Evolutionary conservation across 768 basidiomycete species (phyloP), one percentile per base, ranked within the genome.

Genomic region (Panaeolus papilionaceus): DNA sequence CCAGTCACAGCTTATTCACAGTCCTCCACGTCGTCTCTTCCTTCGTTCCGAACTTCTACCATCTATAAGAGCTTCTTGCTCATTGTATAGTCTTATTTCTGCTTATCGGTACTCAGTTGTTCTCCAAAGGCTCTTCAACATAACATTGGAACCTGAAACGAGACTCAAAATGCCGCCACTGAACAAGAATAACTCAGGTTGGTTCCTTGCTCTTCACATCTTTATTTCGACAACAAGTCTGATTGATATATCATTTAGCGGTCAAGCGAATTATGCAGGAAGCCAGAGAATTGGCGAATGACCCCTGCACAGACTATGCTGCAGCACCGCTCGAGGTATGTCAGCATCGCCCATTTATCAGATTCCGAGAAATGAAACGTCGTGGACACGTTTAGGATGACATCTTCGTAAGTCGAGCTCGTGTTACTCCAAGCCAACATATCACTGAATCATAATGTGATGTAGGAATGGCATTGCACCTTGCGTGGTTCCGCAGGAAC

Each of bases 221-320:
- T 64, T 26, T 42, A 37, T 28, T 26, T 12, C 26, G 33, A 42
- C 51, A 28, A 64, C 63, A 20, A 65, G 33, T 38, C 16, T 9
- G 10, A 42, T 47, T 39, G 62, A 62, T 69, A 38, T 18, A 44
- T 47, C 58, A n/a, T 58, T 12, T 62, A 93, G 96, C 95, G 65
- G 94, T 98, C 64, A 98, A 98, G 81, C 90, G 97, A 40, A 98
- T 99, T 72, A 92, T 99, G 91, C 95, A 95, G 77, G 97, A 99
- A 79, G 96, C 96, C 4, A 84, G 88, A 68, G 96, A 99, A 75
- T 87, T 98, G 14, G 89, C 91, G 0, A 89, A 86, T 64, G 96
- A 97, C 77, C 89, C 92, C 66, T 90, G 88, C 63, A 90, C 92
- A 0, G 96, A 97, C 75, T 98, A 97, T 75, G 82, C 88, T 65